Conservation (phyloP, 306 rosid species). For the Adenanthera pavonina region DNA sequence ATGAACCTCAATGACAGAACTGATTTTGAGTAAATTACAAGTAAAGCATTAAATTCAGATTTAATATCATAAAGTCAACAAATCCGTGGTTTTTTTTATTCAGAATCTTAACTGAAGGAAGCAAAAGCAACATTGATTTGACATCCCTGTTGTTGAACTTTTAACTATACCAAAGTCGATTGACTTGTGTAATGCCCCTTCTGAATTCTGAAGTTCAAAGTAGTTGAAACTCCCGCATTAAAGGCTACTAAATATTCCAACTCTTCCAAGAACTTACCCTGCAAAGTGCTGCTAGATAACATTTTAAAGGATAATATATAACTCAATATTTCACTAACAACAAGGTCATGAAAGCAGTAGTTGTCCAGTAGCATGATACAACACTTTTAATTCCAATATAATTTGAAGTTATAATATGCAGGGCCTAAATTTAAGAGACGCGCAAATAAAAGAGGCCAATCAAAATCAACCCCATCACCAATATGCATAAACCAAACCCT, state of each 20-base stretch:
- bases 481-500: neutral
- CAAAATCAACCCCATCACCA: too few species aligned
- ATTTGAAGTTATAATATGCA: neutral
- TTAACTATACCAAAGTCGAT: neutral
- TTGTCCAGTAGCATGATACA: neutral
- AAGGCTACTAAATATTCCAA: neutral
- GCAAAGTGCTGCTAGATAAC: neutral
- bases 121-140: neutral
- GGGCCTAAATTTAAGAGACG: too few species aligned
- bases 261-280: neutral
- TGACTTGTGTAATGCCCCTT: neutral
- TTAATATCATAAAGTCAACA: neutral
- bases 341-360: neutral
- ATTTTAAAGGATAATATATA: neutral
- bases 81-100: neutral
- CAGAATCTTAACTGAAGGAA: neutral
- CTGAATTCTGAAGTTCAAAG: slow-evolving; percentile 2
- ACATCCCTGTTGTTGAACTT: too few species aligned
- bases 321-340: neutral
- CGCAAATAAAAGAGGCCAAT: too few species aligned
- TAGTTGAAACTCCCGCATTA: neutral
- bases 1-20: neutral
- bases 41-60: neutral
- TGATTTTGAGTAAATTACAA: neutral
- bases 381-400: neutral